phyloP scores from a whole-genome alignment of 108 stramenopile species.

The Chaetoceros tenuissimus region DNA sequence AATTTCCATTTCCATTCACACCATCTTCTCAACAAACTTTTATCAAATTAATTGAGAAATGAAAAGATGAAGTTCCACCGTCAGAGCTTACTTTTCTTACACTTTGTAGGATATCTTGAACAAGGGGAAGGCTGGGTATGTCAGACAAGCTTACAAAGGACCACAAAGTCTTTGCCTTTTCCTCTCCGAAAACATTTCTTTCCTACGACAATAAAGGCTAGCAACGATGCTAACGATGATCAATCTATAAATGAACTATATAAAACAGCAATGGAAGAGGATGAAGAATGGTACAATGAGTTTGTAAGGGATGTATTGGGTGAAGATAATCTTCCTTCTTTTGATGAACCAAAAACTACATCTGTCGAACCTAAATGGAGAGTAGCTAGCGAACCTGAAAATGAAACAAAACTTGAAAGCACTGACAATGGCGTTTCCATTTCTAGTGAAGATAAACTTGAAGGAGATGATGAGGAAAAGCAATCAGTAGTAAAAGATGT shows the following conservation, averaged over 20 bases:
- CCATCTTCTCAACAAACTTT: too few species aligned
- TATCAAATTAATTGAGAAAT: too few species aligned
- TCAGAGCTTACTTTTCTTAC: too few species aligned
- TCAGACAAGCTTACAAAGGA: too few species aligned
- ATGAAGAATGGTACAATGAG: constrained; percentile 35
- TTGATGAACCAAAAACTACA: background rate
- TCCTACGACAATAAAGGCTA: too few species aligned
- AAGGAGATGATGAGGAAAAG: background rate
- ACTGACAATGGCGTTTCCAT: background rate
- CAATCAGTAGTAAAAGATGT: background rate
- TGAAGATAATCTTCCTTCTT: constrained; percentile 1
- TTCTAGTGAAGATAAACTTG: background rate
- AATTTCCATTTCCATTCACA: too few species aligned
- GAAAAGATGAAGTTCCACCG: too few species aligned
- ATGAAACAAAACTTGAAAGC: background rate
- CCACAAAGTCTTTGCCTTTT: too few species aligned
- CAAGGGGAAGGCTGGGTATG: too few species aligned
- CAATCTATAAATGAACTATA: constrained; percentile 11
- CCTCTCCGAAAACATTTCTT: too few species aligned
- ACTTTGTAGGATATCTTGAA: too few species aligned
- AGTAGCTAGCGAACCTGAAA: background rate
- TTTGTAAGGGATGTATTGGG: constrained; percentile 26
- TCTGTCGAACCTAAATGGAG: background rate
- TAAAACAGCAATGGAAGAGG: constrained; percentile 8
- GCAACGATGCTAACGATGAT: too few species aligned